phyloP scores from a whole-genome alignment of 106 monocot species.

The Dioscorea alata region DNA sequence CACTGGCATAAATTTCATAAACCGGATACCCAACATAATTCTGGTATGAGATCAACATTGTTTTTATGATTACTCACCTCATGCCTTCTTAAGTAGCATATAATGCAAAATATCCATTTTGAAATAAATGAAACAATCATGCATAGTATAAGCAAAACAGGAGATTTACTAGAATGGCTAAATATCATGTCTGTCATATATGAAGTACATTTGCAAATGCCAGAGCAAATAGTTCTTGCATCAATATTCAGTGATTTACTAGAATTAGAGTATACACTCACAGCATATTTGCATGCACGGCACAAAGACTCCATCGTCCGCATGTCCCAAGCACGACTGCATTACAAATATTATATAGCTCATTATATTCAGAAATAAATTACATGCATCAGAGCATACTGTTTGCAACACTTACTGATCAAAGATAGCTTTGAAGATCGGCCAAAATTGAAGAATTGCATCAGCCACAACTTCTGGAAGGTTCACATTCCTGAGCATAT shows the following conservation, averaged over 20 bases:
- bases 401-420: constrained; percentile 54
- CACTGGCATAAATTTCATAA: too few relatives aligned
- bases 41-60: not conserved
- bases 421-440: constrained; percentile 80
- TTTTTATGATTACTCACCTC: not conserved
- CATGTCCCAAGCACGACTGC: constrained; percentile 92
- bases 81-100: not conserved
- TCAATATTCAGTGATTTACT: too few relatives aligned
- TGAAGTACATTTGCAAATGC: too few relatives aligned
- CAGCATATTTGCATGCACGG: constrained; percentile 94
- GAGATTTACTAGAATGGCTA: too few relatives aligned
- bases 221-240: too few relatives aligned
- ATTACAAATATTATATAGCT: not conserved
- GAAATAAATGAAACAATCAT: too few relatives aligned
- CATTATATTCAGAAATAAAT: not conserved
- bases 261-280: constrained; percentile 29
- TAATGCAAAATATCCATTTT: too few relatives aligned
- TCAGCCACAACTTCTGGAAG: constrained; percentile 84
- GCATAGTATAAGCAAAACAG: too few relatives aligned
- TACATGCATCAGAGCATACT: not conserved
- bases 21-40: too few relatives aligned
- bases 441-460: constrained; percentile 73
- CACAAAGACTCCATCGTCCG: constrained; percentile 95
- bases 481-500: constrained; percentile 61
- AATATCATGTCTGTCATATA: too few relatives aligned